phyloP scores from a whole-genome alignment of 495 filamentous ascomycete species.

The Aspergillus funiculosus region DNA sequence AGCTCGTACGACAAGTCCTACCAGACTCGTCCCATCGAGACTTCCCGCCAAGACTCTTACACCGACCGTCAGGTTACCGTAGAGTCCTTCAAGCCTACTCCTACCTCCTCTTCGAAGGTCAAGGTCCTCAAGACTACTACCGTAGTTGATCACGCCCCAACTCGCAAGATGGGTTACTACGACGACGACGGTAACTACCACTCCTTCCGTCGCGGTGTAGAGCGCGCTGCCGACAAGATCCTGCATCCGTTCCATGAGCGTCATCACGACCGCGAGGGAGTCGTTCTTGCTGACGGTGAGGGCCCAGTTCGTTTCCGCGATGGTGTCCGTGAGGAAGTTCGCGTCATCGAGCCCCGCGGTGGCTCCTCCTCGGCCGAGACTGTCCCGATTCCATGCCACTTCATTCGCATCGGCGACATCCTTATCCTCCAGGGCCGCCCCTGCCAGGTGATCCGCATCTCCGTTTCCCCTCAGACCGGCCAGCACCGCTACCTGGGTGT shows the following conservation, averaged over 20 bases:
- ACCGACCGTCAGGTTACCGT: slow-evolving; percentile 39
- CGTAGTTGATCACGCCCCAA: slow-evolving; percentile 42
- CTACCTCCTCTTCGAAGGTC: slow-evolving; percentile 33
- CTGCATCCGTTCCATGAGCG: slow-evolving; percentile 61
- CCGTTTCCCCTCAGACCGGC: slow-evolving; percentile 93
- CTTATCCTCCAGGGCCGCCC: slow-evolving; percentile 98
- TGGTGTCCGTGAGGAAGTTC: slow-evolving; percentile 44
- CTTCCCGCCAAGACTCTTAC: slow-evolving; percentile 28
- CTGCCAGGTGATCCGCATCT: slow-evolving; percentile 99
- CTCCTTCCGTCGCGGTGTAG: slow-evolving; percentile 82
- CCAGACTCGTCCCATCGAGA: slow-evolving; percentile 25
- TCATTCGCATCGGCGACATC: slow-evolving; percentile 97
- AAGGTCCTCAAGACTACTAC: slow-evolving; percentile 37
- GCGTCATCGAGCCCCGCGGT: slow-evolving; percentile 48
- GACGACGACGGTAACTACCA: slow-evolving; percentile 96
- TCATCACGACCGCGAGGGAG: slow-evolving; percentile 39
- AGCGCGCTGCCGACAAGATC: slow-evolving; percentile 76
- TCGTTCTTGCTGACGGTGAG: slow-evolving; percentile 49
- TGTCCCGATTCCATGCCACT: slow-evolving; percentile 98
- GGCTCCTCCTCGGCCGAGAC: slow-evolving; percentile 59
- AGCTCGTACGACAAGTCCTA: slow-evolving; percentile 22
- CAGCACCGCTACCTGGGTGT: slow-evolving; percentile 99
- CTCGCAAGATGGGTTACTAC: slow-evolving; percentile 95
- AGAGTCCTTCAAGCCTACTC: slow-evolving; percentile 45
- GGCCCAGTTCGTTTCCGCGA: slow-evolving; percentile 38